Percentiles rank a stretch among this genome's conserved stretches.
phyloP scores from a whole-genome alignment of 306 rosid genomes.

The Vigna reflexopilosa region DNA sequence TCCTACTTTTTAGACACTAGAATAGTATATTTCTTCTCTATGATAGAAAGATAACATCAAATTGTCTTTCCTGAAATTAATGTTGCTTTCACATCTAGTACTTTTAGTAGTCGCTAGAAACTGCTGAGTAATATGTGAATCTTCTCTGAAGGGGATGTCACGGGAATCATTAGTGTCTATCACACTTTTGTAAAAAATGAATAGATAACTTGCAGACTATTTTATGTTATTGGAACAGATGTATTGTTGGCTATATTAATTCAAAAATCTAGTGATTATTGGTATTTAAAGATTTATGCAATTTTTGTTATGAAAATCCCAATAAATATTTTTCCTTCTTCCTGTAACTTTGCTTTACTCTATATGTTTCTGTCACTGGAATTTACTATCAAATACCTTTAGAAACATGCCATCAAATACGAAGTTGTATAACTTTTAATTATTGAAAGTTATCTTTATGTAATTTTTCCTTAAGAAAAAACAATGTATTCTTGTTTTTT shows the following conservation, averaged over 20 bases:
- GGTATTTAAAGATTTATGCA: not conserved
- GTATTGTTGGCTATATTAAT: not conserved
- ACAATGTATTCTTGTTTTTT: not conserved
- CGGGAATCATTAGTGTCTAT: not conserved
- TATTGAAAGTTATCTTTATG: not conserved
- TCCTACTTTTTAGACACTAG: not conserved
- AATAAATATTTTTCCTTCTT: not conserved
- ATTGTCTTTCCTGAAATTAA: not conserved
- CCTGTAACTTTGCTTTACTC: not conserved
- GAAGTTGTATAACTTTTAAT: not conserved
- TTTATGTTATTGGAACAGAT: slow-evolving; percentile 1
- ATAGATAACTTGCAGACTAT: not conserved
- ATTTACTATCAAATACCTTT: not conserved
- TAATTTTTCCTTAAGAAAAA: not conserved
- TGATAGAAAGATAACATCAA: not conserved
- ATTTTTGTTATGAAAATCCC: not conserved
- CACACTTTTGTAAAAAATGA: not conserved
- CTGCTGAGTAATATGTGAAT: not conserved
- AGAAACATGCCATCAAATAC: not conserved
- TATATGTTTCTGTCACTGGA: not conserved
- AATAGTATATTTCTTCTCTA: not conserved
- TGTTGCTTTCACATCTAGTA: not conserved
- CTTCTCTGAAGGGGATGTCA: not conserved
- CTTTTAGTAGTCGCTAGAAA: not conserved
- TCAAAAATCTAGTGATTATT: not conserved